A percentile compares a stretch with the other conserved stretches of the same genome.
Conservation (phyloP, 2,329 filamentous ascomycete species). For the Penicillium sp. region DNA sequence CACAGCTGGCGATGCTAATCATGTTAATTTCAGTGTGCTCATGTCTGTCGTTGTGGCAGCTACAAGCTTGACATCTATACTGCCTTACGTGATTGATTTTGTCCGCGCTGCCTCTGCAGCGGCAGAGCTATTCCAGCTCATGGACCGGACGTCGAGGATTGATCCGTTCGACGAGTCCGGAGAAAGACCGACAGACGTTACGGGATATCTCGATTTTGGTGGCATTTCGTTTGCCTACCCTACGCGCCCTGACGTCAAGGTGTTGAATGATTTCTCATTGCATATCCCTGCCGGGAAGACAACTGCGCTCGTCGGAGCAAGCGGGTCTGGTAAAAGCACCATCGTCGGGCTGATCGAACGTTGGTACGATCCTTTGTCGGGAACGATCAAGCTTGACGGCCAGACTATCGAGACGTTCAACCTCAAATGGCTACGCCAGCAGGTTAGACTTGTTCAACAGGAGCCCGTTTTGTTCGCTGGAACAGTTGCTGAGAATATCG, state of each 20-base stretch:
- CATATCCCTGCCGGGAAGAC: slow-evolving; percentile 35
- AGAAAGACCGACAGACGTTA: slow-evolving; percentile 7
- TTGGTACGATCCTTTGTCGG: slow-evolving; percentile 53
- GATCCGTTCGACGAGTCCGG: slow-evolving; percentile 26
- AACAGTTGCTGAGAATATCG: slow-evolving; percentile 74
- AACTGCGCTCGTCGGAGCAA: slow-evolving; percentile 62
- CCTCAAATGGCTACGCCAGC: slow-evolving; percentile 18
- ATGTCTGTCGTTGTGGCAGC: slow-evolving; percentile 29
- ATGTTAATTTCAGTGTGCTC: slow-evolving; percentile 16
- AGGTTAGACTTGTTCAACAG: slow-evolving; percentile 37
- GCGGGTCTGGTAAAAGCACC: slow-evolving; percentile 65
- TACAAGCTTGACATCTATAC: slow-evolving; percentile 26
- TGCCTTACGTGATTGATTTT: slow-evolving; percentile 34
- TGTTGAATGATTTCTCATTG: slow-evolving; percentile 30
- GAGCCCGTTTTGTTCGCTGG: slow-evolving; percentile 77
- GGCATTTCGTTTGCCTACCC: slow-evolving; percentile 34
- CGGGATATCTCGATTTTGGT: slow-evolving; percentile 32
- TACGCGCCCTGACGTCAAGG: slow-evolving; percentile 33
- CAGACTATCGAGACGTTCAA: slow-evolving; percentile 32
- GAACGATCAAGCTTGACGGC: slow-evolving; percentile 33
- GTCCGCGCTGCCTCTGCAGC: slow-evolving; percentile 37
- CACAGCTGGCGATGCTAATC: not conserved
- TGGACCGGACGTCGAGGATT: slow-evolving; percentile 31
- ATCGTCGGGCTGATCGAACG: slow-evolving; percentile 62
- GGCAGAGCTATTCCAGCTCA: slow-evolving; percentile 32